A percentile compares a stretch with the other conserved stretches of the same genome.
Evolutionary conservation across 352 stramenopile genomes (phyloP).

Genomic region (Elongisporangium anandrum): DNA sequence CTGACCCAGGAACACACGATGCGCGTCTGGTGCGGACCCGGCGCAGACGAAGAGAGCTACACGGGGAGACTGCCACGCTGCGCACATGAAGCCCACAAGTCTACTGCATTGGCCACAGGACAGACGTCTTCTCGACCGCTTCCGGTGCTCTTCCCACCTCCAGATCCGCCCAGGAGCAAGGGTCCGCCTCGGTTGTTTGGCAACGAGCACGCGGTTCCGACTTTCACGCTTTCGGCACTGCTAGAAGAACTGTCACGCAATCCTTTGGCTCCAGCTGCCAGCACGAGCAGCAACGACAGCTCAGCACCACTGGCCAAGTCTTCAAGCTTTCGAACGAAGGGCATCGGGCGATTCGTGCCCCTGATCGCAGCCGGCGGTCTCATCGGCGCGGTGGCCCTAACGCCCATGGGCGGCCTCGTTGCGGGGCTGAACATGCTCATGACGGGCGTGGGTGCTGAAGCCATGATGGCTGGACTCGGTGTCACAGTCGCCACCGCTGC

Average conservation of each 20-base stretch:
- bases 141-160: constrained; percentile 12
- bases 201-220: constrained; percentile 10
- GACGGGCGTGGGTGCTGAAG: constrained; percentile 44
- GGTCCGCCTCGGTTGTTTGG: constrained; percentile 7
- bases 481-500: constrained; percentile 52
- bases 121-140: not conserved
- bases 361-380: constrained; percentile 60
- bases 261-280: constrained; percentile 3
- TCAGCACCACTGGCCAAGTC: constrained; percentile 24
- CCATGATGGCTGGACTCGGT: constrained; percentile 50
- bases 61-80: constrained; percentile 25
- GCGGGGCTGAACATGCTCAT: constrained; percentile 60
- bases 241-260: constrained; percentile 10
- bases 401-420: constrained; percentile 38
- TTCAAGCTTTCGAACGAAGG: constrained; percentile 1
- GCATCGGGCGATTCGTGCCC: constrained; percentile 25
- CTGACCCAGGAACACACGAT: constrained; percentile 40
- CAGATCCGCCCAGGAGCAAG: constrained; percentile 2
- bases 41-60: constrained; percentile 6
- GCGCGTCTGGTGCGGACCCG: constrained; percentile 36
- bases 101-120: not conserved
- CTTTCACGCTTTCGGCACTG: constrained; percentile 23
- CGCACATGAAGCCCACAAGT: constrained; percentile 7
- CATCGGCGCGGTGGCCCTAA: constrained; percentile 45
- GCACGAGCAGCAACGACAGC: constrained; percentile 9